A percentile compares a stretch with the other conserved stretches of the same genome.
phyloP scores from a whole-genome alignment of 345 rosid genomes.

The Turritis glabra region DNA sequence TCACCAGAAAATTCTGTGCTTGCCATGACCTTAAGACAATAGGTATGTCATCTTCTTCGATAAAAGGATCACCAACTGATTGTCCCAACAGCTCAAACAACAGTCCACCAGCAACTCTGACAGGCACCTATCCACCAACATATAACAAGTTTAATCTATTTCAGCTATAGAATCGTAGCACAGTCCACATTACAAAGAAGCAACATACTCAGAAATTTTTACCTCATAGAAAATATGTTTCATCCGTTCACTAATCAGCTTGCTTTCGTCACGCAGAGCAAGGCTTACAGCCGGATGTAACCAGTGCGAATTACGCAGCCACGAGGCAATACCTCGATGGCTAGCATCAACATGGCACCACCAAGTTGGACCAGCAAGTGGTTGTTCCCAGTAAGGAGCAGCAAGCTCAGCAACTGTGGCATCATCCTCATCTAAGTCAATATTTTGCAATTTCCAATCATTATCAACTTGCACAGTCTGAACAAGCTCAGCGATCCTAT shows the following conservation, averaged over 20 bases:
- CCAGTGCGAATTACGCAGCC: slow-evolving; percentile 60
- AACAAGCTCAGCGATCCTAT: slow-evolving; percentile 52
- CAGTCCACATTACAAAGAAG: neutral
- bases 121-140: slow-evolving; percentile 55
- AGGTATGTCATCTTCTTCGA: slow-evolving; percentile 61
- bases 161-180: neutral
- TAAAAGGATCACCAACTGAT: slow-evolving; percentile 63
- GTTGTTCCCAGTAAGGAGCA: slow-evolving; percentile 58
- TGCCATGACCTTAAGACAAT: slow-evolving; percentile 71
- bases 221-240: slow-evolving; percentile 69
- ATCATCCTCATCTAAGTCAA: slow-evolving; percentile 38
- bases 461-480: slow-evolving; percentile 48
- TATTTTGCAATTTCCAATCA: slow-evolving; percentile 39
- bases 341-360: slow-evolving; percentile 63
- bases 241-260: slow-evolving; percentile 66
- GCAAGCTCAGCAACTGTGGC: slow-evolving; percentile 59
- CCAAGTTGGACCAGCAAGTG: slow-evolving; percentile 63
- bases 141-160: neutral
- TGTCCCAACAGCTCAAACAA: slow-evolving; percentile 74
- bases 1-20: slow-evolving; percentile 53
- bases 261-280: slow-evolving; percentile 56
- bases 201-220: neutral
- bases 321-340: slow-evolving; percentile 44
- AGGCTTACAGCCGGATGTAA: slow-evolving; percentile 60
- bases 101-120: slow-evolving; percentile 64